Conservation (phyloP, 1,284 basidiomycete species). For the Hypsizygus ulmarius region DNA sequence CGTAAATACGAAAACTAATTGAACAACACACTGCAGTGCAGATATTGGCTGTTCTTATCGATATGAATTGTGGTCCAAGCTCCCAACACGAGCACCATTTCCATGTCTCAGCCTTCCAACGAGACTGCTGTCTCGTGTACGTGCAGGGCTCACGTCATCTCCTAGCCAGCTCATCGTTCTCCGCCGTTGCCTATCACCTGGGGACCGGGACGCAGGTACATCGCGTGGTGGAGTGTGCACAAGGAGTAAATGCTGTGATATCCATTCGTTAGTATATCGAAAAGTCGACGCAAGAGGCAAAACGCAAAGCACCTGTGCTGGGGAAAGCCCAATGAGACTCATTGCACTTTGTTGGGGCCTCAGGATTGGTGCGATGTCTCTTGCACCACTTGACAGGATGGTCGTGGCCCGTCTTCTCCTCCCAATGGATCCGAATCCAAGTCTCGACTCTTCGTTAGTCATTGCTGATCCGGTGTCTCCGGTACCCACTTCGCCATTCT, state of each 20-base stretch:
- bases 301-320: slow-evolving; percentile 54
- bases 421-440: slow-evolving; percentile 29
- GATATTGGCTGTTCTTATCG: neutral
- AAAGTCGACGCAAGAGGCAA: slow-evolving; percentile 1
- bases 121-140: slow-evolving; percentile 24
- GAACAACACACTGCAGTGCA: slow-evolving; percentile 4
- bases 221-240: slow-evolving; percentile 63
- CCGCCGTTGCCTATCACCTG: slow-evolving; percentile 29
- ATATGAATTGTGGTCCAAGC: slow-evolving; percentile 12
- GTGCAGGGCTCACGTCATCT: slow-evolving; percentile 24
- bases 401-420: slow-evolving; percentile 41
- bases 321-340: slow-evolving; percentile 66
- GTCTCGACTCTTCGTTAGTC: slow-evolving; percentile 27
- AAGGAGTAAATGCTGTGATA: slow-evolving; percentile 52
- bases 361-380: slow-evolving; percentile 40
- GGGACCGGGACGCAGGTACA: slow-evolving; percentile 33
- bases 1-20: slow-evolving; percentile 1
- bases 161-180: slow-evolving; percentile 47
- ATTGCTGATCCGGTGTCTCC: slow-evolving; percentile 18
- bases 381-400: slow-evolving; percentile 42
- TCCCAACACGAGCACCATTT: slow-evolving; percentile 10
- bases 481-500: slow-evolving; percentile 24
- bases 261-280: neutral
- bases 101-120: slow-evolving; percentile 21
- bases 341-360: slow-evolving; percentile 53